Evolutionary conservation across 164 flowering plant species (phyloP), one percentile per base, ranked within the genome.

Genomic region (Sextonia rubra): DNA sequence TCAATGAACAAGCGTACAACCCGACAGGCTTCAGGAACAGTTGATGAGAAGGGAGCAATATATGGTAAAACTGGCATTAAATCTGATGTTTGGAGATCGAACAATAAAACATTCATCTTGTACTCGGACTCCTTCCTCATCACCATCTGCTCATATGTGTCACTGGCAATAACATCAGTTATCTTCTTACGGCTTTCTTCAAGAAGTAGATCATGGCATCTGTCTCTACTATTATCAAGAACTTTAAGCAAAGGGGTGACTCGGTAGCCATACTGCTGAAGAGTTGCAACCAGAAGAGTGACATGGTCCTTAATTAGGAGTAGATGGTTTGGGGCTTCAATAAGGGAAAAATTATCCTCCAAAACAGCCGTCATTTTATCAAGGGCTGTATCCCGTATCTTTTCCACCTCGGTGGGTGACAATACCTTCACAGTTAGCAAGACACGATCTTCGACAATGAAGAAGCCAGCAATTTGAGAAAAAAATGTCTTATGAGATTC

Each of bases 41-140:
- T 85, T 73, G 90, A 85, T 71, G 98, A 94, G 80, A 90, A 94
- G 25, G 97, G 92, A 64, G 97, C 96, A 78, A 89, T 71, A 81
- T 85, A 93, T 0, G 98, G 97, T 66, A 91, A 91, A 64, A 93
- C 92, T n/a, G 97, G 95, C 90, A 86, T 89, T 70, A 84, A 85
- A 76, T 91, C 95, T 1, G 95, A 83, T 1, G 82, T 84, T 72
- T 89, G 94, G 44, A 94, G 90, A 74, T 88, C 82, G 71, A 89
- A 94, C 14, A 86, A 64, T 58, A 85, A 73, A 49, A 91, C 93
- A 77, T 83, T 82, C 67, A 82, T 77, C 66, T 84, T 85, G 76
- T 91, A 94, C 75, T 94, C 98, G 2, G 86, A 81, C 25, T 90
- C 96, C 74, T 89, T 90, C 75, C 85, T 90, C 80, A 94, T 73